Conservation (phyloP, 371 early-diverging fungal genomes). For the Mucor sp. region DNA sequence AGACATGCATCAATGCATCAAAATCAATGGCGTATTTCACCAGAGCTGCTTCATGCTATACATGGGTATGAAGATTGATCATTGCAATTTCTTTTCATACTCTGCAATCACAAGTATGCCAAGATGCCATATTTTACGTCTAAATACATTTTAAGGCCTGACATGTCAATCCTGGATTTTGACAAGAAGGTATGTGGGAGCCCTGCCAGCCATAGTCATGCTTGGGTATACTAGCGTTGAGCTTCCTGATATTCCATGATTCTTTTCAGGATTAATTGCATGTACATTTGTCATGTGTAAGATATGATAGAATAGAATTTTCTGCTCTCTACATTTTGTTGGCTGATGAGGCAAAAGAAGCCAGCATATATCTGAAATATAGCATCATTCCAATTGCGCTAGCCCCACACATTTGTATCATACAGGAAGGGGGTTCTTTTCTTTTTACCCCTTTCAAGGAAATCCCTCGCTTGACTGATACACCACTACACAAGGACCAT, state of each 20-base stretch:
- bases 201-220: not conserved
- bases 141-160: not conserved
- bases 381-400: not conserved
- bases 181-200: not conserved
- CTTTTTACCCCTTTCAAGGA: not conserved
- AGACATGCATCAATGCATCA: not conserved
- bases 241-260: not conserved
- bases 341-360: not conserved
- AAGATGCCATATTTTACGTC: not conserved
- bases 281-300: not conserved
- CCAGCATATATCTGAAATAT: not conserved
- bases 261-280: not conserved
- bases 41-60: not conserved
- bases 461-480: not conserved
- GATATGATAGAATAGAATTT: not conserved
- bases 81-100: not conserved
- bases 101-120: not conserved
- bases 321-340: not conserved
- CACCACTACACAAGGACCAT: not conserved
- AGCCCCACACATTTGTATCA: not conserved
- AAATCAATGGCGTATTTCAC: not conserved
- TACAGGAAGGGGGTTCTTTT: not conserved
- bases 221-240: not conserved
- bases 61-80: not conserved
- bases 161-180: not conserved